phyloP scores from a whole-genome alignment of 2,329 filamentous ascomycete species.

The Pseudophaeomoniella oleicola region DNA sequence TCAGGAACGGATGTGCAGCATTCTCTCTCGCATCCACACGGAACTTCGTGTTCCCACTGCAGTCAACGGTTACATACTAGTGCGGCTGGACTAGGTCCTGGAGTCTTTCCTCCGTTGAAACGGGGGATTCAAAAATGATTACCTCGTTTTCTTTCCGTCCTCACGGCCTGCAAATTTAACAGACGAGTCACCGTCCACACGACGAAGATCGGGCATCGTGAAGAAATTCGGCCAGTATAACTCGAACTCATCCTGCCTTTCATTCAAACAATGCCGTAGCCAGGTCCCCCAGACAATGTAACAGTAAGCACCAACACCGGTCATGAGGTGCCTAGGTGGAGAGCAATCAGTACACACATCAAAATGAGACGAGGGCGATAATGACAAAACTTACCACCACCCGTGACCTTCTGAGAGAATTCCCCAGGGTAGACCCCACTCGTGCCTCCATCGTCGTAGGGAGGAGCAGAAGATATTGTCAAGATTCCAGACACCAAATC shows the following conservation, averaged over 20 bases:
- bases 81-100: too few relatives aligned
- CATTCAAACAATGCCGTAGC: conserved; percentile 63
- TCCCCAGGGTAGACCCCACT: conserved; percentile 65
- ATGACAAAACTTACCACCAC: conserved; percentile 44
- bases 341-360: neutral
- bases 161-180: too few relatives aligned
- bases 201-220: conserved; percentile 40
- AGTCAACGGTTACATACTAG: too few relatives aligned
- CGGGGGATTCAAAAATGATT: too few relatives aligned
- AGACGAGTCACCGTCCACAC: too few relatives aligned
- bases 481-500: conserved; percentile 63
- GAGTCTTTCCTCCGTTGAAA: too few relatives aligned
- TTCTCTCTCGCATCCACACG: too few relatives aligned
- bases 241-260: conserved; percentile 55
- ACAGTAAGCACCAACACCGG: conserved; percentile 67
- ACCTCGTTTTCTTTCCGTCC: too few relatives aligned
- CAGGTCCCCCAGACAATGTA: conserved; percentile 77
- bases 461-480: conserved; percentile 63
- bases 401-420: conserved; percentile 59
- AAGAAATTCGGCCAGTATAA: conserved; percentile 53
- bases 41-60: too few relatives aligned
- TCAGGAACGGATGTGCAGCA: too few relatives aligned
- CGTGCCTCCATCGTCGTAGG: conserved; percentile 49
- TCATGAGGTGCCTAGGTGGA: conserved; percentile 55
- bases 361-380: neutral